These are phyloP conservation scores for Fomitopsis serialis DNA, from an alignment of 768 basidiomycete species.

Conservation along the genomic window DNA sequence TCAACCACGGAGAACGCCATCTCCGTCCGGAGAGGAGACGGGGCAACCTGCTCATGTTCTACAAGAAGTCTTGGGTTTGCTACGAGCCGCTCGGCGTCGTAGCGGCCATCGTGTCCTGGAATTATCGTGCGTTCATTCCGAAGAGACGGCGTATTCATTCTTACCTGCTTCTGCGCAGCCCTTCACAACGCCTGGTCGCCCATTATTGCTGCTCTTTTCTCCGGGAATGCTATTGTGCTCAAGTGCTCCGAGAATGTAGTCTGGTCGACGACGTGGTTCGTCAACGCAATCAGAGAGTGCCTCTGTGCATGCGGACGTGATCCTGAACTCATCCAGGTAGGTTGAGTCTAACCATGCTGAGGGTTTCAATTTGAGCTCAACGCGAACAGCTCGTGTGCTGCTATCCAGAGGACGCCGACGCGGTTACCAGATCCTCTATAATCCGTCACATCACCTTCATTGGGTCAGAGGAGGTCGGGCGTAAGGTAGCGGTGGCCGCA, in stretches of 20 bases:
- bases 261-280: conserved; percentile 85
- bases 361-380: background rate
- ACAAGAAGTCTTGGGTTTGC: conserved; percentile 74
- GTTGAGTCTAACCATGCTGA: conserved; percentile 7
- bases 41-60: conserved; percentile 60
- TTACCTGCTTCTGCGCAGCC: conserved; percentile 39
- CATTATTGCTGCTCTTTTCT: conserved; percentile 84
- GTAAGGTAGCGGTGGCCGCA: conserved; percentile 78
- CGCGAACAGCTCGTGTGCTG: conserved; percentile 67
- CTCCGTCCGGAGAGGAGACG: conserved; percentile 70
- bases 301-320: conserved; percentile 80
- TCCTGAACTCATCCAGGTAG: conserved; percentile 80
- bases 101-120: conserved; percentile 92
- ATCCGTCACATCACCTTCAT: conserved; percentile 97
- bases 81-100: conserved; percentile 94
- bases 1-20: conserved; percentile 77
- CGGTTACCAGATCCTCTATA: conserved; percentile 68
- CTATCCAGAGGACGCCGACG: conserved; percentile 81
- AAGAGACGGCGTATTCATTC: background rate
- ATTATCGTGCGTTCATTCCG: conserved; percentile 58
- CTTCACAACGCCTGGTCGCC: conserved; percentile 94
- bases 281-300: conserved; percentile 72
- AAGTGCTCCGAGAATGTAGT: conserved; percentile 92
- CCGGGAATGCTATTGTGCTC: conserved; percentile 85
- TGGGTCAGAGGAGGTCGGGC: conserved; percentile 74